Evolutionary conservation across 441 rosid genomes (phyloP), one percentile per base, ranked within the genome.

Genomic region (Erysimum cheiri): DNA sequence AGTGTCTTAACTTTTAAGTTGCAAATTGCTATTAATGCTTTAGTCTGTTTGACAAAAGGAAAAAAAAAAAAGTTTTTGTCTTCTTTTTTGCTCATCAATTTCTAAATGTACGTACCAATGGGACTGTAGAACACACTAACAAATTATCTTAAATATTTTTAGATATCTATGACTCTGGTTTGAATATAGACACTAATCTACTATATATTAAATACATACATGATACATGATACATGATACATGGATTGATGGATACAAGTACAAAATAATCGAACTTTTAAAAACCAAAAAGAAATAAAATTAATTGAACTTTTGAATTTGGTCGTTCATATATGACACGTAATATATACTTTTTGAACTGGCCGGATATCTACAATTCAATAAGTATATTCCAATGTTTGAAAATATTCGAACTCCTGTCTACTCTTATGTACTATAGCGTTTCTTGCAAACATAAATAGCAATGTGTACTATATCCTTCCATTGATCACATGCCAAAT

Each of bases 401-500:
- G 50, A 41, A 4, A 60, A 61, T 24, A 52, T 33, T 61, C 28
- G 31, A 40, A 53, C 39, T 26, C 48, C 29, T 55, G 64, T 32
- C 19, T 31, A 44, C 5, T 56, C 33, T 35, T 46, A 17, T 35
- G 32, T 22, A 19, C 22, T 0, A 2, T 5, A 26, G 48, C 14
- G 32, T 71, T 4, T 19, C 43, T 48, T 49, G 61, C 9, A 57
- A 49, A 29, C 44, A 49, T 59, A 60, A 72, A 43, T 74, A 46
- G 70, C 47, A 74, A 54, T 61, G 8, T 54, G 52, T 74, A 74
- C 70, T 4, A 37, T 44, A 60, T 53, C 28, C 22, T 54, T 68
- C 47, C 59, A 19, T 43, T 61, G 60, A 5, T 74, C 78, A 74
- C 78, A 55, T 46, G 78, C 47, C 3, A 61, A 55, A 36, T 39